These are phyloP conservation scores for Pseudogymnoascus verrucosus DNA, from an alignment of 2,329 filamentous ascomycete genomes.

Conservation along the genomic window DNA sequence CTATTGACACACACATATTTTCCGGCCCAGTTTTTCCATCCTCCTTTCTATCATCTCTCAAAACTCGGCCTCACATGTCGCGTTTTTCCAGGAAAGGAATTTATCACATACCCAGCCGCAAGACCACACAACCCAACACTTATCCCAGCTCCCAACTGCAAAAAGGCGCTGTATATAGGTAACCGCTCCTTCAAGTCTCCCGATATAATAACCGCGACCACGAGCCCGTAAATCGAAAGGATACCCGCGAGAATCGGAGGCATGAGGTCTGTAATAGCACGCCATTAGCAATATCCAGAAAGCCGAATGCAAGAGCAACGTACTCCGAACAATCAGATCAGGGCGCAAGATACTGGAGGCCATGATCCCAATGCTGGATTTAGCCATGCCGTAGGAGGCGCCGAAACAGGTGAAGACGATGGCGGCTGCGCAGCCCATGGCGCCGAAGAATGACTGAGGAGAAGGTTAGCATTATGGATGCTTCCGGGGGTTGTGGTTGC, in stretches of 20 bases:
- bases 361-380: constrained; percentile 94
- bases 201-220: constrained; percentile 77
- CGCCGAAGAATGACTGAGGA: constrained; percentile 73
- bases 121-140: constrained; percentile 54
- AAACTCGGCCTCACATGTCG: background rate
- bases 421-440: constrained; percentile 86
- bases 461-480: background rate
- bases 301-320: constrained; percentile 28
- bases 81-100: background rate
- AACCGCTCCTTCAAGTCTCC: constrained; percentile 63
- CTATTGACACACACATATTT: background rate
- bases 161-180: constrained; percentile 69
- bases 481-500: background rate
- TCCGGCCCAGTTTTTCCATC: background rate
- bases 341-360: constrained; percentile 95
- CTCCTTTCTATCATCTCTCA: background rate
- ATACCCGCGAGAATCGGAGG: constrained; percentile 99
- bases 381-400: constrained; percentile 94
- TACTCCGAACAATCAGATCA: constrained; percentile 98
- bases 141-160: constrained; percentile 73
- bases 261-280: constrained; percentile 67
- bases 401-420: constrained; percentile 81
- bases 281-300: background rate
- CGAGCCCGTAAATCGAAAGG: constrained; percentile 93
- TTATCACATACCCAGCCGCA: background rate